Evolutionary conservation across 306 rosid genomes (phyloP).

Genomic region (Urtica urens): DNA sequence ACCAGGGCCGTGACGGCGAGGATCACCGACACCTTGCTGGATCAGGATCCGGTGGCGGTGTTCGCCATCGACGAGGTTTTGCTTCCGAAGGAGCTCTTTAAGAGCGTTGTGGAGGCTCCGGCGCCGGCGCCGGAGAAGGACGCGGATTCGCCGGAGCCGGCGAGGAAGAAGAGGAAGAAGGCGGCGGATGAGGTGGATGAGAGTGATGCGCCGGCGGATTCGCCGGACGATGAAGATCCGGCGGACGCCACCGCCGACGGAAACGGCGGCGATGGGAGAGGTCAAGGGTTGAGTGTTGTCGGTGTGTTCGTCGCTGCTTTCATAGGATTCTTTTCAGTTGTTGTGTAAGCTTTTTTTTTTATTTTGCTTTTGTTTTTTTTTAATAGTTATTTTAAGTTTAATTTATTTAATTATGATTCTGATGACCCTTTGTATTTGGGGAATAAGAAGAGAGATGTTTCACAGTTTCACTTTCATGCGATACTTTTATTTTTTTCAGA

Average conservation of each 20-base stretch:
- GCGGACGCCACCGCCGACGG: constrained; percentile 53
- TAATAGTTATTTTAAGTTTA: background rate
- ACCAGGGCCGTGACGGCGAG: constrained; percentile 47
- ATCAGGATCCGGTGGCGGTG: constrained; percentile 56
- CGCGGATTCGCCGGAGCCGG: constrained; percentile 42
- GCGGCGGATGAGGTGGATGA: background rate
- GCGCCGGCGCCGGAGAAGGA: constrained; percentile 56
- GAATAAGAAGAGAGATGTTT: no score
- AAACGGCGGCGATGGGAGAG: constrained; percentile 24
- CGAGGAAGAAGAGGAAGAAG: constrained; percentile 28
- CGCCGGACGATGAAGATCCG: constrained; percentile 27
- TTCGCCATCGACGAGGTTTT: constrained; percentile 50
- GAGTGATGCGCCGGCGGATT: constrained; percentile 25
- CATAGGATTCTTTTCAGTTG: constrained; percentile 22
- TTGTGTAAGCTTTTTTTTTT: constrained; percentile 23
- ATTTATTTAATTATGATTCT: background rate
- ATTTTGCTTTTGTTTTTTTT: background rate
- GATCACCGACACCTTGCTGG: constrained; percentile 52
- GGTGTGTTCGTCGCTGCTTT: constrained; percentile 15
- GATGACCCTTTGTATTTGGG: background rate
- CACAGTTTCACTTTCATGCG: background rate
- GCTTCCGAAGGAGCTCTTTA: constrained; percentile 56
- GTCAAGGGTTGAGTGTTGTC: constrained; percentile 2
- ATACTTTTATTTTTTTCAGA: no score
- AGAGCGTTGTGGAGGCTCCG: constrained; percentile 33